Conservation (phyloP, 352 stramenopile species). For the Peronospora destructor region DNA sequence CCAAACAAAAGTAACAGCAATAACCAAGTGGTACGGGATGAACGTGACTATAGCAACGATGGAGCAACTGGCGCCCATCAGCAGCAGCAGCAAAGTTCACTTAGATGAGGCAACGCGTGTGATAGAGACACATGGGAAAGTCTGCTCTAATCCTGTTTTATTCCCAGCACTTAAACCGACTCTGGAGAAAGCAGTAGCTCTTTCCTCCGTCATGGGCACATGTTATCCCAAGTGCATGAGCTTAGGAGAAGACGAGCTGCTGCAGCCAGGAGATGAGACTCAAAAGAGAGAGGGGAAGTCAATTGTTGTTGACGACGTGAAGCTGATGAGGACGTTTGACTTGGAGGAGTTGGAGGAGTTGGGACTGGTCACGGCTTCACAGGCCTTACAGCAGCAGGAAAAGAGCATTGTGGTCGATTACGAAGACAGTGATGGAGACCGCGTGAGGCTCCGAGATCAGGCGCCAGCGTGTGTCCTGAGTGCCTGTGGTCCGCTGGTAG, state of each 20-base stretch:
- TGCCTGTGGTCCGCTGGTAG: slow-evolving; percentile 39
- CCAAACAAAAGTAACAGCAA: not conserved
- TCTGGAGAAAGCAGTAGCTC: slow-evolving; percentile 6
- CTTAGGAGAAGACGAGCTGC: slow-evolving; percentile 9
- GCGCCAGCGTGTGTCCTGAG: slow-evolving; percentile 31
- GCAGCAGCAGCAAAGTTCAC: not conserved
- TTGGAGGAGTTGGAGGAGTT: slow-evolving; percentile 59
- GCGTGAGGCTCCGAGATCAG: slow-evolving; percentile 7
- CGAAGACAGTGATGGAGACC: slow-evolving; percentile 27
- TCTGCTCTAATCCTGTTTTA: slow-evolving; percentile 5
- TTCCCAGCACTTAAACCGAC: slow-evolving; percentile 2
- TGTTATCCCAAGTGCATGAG: slow-evolving; percentile 49
- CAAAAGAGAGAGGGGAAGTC: slow-evolving; percentile 5
- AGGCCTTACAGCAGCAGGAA: slow-evolving; percentile 4
- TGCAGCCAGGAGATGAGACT: slow-evolving; percentile 2
- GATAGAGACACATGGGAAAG: slow-evolving; percentile 3
- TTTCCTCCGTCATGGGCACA: slow-evolving; percentile 23
- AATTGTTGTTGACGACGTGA: slow-evolving; percentile 1
- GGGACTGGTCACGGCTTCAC: slow-evolving; percentile 11
- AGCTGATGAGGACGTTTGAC: slow-evolving; percentile 30
- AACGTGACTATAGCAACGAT: not conserved
- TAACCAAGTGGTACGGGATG: not conserved
- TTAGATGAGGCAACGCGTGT: not conserved
- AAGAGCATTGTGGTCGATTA: slow-evolving; percentile 61
- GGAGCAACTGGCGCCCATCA: slow-evolving; percentile 1